Evolutionary conservation across 2,329 filamentous ascomycete species (phyloP), one percentile per base, ranked within the genome.

Genomic region (Chaetothyriales sp.): DNA sequence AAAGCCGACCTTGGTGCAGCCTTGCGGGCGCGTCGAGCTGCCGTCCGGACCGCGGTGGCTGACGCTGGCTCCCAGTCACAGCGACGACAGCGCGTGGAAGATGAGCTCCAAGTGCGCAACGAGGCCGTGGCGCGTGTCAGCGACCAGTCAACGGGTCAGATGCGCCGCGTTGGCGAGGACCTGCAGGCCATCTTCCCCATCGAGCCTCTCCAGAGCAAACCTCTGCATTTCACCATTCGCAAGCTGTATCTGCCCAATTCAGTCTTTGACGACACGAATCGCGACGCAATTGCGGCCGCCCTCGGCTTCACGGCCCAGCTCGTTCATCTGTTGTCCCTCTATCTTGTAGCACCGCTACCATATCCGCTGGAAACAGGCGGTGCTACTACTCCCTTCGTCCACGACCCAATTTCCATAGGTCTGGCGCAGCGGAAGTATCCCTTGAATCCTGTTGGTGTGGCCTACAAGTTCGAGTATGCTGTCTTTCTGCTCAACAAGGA

Each of bases 401-500:
- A 80, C 46, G 89, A 95, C 62, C 80, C 84, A 5, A 84, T 95
- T 19, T 73, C 71, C 7, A 63, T 64, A 47, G 66, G 63, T 51
- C 68, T 71, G 57, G 64, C 77, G 50, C 76, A 81, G 45, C 74
- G 81, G 49, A 81, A 80, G 5, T 98, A 94, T 60, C 92, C 92
- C 0, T 75, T 98, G 0, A 89, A 89, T 66, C 67, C 84, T 70
- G 75, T 77, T 62, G 76, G 78, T 2, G 79, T 87, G 0, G 80
- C 88, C 45, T 96, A 90, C 70, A 81, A 90, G 2, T 96, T 96
- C 66, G 90, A 96, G 61, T 98, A 96, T 65, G 92, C 76, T 9
- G 92, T 95, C 63, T 98, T 96, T 61, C 71, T 96, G n/a, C 75
- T 98, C 12, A 96, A 96, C 70, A 95, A 96, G 68, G 74, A 96